Evolutionary conservation across 805 yeast species (phyloP).

Genomic region (Metschnikowia picachoensis): DNA sequence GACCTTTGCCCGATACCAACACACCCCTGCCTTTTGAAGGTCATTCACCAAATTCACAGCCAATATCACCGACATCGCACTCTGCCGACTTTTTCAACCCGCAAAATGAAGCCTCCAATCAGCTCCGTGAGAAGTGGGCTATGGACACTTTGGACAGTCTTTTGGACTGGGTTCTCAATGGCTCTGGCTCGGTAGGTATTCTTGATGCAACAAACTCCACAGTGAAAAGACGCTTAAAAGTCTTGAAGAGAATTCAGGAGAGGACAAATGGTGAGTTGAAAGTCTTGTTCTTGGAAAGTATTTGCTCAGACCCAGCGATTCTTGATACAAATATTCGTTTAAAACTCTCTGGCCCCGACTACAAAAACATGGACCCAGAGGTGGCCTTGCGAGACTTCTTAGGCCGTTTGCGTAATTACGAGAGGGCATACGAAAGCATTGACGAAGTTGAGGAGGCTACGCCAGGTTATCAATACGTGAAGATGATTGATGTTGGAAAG

Average conservation of each 20-base stretch:
- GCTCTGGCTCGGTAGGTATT: conserved; percentile 88
- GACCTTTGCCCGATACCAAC: conserved; percentile 48
- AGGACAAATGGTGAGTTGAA: conserved; percentile 61
- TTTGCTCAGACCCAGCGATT: conserved; percentile 75
- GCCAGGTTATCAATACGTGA: conserved; percentile 71
- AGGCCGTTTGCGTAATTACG: conserved; percentile 76
- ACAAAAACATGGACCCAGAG: conserved; percentile 77
- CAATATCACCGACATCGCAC: conserved; percentile 41
- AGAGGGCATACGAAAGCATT: conserved; percentile 85
- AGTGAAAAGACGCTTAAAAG: conserved; percentile 55
- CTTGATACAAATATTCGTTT: conserved; percentile 81
- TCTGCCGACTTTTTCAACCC: conserved; percentile 87
- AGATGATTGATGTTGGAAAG: conserved; percentile 94
- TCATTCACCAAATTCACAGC: conserved; percentile 12
- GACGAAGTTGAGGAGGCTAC: conserved; percentile 74
- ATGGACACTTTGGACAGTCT: conserved; percentile 85
- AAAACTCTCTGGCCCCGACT: conserved; percentile 91
- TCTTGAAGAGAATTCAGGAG: conserved; percentile 53
- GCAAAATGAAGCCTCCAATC: conserved; percentile 57
- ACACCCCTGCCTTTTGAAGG: conserved; percentile 31
- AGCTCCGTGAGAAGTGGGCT: conserved; percentile 90
- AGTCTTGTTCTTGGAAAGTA: conserved; percentile 79
- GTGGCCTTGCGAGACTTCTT: conserved; percentile 75
- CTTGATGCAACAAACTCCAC: conserved; percentile 84
- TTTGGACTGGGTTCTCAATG: conserved; percentile 73